Conservation (phyloP, 2,329 filamentous ascomycete genomes). For the Teratosphaeria pseudoeucalypti region DNA sequence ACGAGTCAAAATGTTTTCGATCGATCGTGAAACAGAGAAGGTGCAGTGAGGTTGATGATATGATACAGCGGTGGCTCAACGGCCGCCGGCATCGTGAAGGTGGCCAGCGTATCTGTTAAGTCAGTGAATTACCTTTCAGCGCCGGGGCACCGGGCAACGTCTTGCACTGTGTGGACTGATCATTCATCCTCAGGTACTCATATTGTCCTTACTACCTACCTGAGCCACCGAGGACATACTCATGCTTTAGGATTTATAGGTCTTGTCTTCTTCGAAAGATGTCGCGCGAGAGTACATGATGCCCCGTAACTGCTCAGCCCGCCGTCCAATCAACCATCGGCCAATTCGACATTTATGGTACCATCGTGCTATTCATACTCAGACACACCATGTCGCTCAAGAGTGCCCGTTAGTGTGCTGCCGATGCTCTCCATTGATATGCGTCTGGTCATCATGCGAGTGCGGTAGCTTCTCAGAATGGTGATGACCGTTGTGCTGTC, state of each 20-base stretch:
- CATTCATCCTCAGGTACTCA: neutral
- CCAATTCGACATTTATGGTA: neutral
- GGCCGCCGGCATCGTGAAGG: no score
- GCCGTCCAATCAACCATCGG: neutral
- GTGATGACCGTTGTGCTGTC: neutral
- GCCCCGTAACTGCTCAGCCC: neutral
- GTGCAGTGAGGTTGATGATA: neutral
- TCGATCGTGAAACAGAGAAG: neutral
- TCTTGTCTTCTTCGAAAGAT: neutral
- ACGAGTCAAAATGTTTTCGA: neutral
- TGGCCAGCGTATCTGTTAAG: no score
- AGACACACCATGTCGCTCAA: neutral
- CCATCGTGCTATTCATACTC: neutral
- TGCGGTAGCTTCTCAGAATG: neutral
- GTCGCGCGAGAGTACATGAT: neutral
- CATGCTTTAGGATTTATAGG: neutral
- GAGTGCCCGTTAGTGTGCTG: neutral
- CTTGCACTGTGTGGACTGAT: neutral
- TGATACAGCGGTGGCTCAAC: neutral
- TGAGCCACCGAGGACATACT: neutral
- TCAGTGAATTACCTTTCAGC: no score
- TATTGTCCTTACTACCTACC: neutral
- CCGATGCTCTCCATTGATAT: neutral
- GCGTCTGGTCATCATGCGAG: neutral
- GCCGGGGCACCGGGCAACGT: neutral